These are phyloP conservation scores for Leccinum variicolor DNA, from an alignment of 768 basidiomycete genomes.

Conservation along the genomic window DNA sequence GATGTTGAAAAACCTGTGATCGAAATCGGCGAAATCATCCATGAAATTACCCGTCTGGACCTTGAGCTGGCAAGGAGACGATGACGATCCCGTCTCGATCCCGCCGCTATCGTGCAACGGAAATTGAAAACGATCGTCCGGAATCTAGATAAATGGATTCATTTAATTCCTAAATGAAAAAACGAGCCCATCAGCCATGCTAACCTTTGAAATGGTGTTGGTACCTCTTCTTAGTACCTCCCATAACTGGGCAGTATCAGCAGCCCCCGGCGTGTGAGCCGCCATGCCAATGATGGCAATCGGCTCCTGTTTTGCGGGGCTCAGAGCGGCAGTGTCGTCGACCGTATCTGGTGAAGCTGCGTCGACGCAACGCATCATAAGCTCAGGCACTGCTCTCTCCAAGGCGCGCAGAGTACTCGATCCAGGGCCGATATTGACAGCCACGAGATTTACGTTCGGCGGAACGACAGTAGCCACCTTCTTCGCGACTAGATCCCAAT, in stretches of 20 bases:
- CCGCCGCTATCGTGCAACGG: constrained; percentile 34
- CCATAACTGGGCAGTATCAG: constrained; percentile 51
- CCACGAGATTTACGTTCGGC: constrained; percentile 19
- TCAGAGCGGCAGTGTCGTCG: background rate
- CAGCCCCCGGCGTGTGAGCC: constrained; percentile 50
- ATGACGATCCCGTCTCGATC: constrained; percentile 18
- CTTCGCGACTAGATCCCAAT: constrained; percentile 42
- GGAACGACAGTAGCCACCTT: no score
- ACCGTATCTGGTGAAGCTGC: background rate
- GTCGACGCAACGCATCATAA: no score
- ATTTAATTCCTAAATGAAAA: background rate
- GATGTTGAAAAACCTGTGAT: constrained; percentile 68
- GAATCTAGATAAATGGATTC: constrained; percentile 44
- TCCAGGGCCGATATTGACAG: constrained; percentile 49
- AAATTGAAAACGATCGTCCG: constrained; percentile 52
- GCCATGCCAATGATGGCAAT: constrained; percentile 77
- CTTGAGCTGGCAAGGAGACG: constrained; percentile 41
- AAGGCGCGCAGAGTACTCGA: no score
- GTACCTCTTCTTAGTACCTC: constrained; percentile 51
- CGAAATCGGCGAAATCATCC: constrained; percentile 53
- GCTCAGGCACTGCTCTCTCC: no score
- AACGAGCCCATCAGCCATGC: constrained; percentile 6
- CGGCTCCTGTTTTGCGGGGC: constrained; percentile 38
- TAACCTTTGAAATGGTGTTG: constrained; percentile 56
- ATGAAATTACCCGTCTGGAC: constrained; percentile 65